Evolutionary conservation across 2,329 filamentous ascomycete genomes (phyloP), one percentile per base, ranked within the genome.

Genomic region (Diaporthe helianthi): DNA sequence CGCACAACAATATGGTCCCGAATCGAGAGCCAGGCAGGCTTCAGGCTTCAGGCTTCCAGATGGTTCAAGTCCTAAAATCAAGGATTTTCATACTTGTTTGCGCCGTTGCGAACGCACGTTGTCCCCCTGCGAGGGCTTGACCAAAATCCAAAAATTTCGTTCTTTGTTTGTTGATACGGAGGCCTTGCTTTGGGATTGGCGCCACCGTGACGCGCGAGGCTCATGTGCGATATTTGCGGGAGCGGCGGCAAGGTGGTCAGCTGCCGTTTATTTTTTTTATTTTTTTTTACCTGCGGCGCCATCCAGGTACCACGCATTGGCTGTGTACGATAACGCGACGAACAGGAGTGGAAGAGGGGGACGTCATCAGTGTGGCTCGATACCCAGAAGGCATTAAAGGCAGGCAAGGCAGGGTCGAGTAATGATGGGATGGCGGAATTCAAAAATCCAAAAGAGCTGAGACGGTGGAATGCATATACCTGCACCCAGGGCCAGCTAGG

Each of bases 311-410:
- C 29, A 58, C 52, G 46, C 22, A 41, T 67, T 67, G 65, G 58
- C 41, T 58, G 52, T 67, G 65, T 67, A 67, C 44, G 65, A 67
- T 67, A 58, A 67, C 52, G 65, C 53, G 52, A 54, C 54, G 38
- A 31, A 49, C 22, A 67, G 51, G 65, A 58, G 52, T 38, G 65
- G 65, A 58, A 41, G 55, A 29, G 65, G 51, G 46, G 65, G 41
- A 64, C 65, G 65, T 65, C 65, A 70, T 53, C 31, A 67, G 65
- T 52, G 55, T 58, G 65, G 54, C 58, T 60, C 53, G 51, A 70
- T 60, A 68, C 58, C 69, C 69, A 52, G 26, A 46, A 24, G 22
- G 41, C 51, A 47, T 49, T n/a, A n/a, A 46, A 38, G 55, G 33
- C 49, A 53, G 55, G 58, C 53, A 53, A 29, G 55, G 65, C 61